Conservation (phyloP, 225 moss, liverwort and hornwort species). For the Ulota crispa region DNA sequence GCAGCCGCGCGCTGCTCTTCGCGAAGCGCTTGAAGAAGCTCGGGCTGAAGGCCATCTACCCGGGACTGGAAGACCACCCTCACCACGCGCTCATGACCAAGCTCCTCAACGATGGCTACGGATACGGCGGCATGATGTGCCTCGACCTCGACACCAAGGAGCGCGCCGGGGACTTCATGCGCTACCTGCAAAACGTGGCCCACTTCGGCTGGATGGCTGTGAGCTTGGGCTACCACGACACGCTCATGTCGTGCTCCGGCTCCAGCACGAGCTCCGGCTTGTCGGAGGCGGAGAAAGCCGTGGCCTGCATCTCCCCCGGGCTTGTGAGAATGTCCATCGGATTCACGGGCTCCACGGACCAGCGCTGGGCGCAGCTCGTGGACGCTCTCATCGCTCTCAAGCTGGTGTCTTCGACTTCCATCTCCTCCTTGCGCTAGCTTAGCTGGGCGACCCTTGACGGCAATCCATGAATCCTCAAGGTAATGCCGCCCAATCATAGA, state of each 20-base stretch:
- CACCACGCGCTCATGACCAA: slow-evolving; percentile 70
- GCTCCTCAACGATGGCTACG: slow-evolving; percentile 70
- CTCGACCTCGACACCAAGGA: slow-evolving; percentile 78
- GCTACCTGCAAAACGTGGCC: slow-evolving; percentile 73
- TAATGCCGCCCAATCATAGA: slow-evolving; percentile 7
- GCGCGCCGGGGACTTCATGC: slow-evolving; percentile 75
- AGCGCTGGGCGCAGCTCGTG: slow-evolving; percentile 83
- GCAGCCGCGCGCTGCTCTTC: slow-evolving; percentile 58
- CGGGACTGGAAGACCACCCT: slow-evolving; percentile 82
- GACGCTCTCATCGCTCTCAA: slow-evolving; percentile 66
- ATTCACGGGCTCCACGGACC: slow-evolving; percentile 77
- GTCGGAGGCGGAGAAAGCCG: slow-evolving; percentile 50
- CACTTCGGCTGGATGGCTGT: slow-evolving; percentile 87
- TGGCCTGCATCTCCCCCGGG: slow-evolving; percentile 63
- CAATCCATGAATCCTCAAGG: background rate
- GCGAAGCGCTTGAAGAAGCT: slow-evolving; percentile 72
- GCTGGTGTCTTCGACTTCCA: slow-evolving; percentile 38
- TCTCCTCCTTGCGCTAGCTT: background rate
- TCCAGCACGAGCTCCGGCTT: slow-evolving; percentile 66
- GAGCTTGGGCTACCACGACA: slow-evolving; percentile 86
- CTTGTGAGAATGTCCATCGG: slow-evolving; percentile 89
- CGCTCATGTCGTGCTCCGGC: slow-evolving; percentile 80
- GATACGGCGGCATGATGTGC: slow-evolving; percentile 88
- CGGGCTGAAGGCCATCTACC: slow-evolving; percentile 80
- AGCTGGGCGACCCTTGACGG: too few relatives aligned